A percentile compares a stretch with the other conserved stretches of the same genome.
phyloP scores from a whole-genome alignment of 2,329 filamentous ascomycete genomes.

The Trichophyton rubrum region DNA sequence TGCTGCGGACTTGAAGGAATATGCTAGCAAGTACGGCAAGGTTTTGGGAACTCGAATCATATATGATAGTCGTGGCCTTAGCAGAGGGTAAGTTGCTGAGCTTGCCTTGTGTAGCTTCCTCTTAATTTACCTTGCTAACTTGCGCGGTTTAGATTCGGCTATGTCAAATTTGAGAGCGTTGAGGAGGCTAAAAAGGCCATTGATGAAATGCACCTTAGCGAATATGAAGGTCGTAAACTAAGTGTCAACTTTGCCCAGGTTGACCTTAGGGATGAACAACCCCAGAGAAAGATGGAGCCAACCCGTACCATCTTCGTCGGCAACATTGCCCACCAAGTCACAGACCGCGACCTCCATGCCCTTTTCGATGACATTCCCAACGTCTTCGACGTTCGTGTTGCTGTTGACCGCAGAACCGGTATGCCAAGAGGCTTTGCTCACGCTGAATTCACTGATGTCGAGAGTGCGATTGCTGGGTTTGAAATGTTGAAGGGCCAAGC shows the following conservation, averaged over 20 bases:
- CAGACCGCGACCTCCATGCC: slow-evolving; percentile 67
- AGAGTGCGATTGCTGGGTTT: slow-evolving; percentile 50
- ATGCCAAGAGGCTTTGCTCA: slow-evolving; percentile 75
- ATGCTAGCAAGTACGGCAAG: slow-evolving; percentile 48
- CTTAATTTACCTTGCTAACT: not conserved
- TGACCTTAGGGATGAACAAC: slow-evolving; percentile 11
- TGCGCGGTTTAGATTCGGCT: slow-evolving; percentile 46
- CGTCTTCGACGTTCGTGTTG: slow-evolving; percentile 64
- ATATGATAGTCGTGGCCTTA: slow-evolving; percentile 49
- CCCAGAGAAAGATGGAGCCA: slow-evolving; percentile 20
- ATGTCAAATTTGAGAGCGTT: slow-evolving; percentile 46
- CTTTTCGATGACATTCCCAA: slow-evolving; percentile 60
- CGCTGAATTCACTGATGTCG: slow-evolving; percentile 60
- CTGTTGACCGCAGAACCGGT: slow-evolving; percentile 68
- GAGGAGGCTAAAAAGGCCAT: slow-evolving; percentile 46
- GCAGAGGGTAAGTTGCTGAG: slow-evolving; percentile 48
- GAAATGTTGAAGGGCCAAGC: slow-evolving; percentile 44
- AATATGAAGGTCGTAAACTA: slow-evolving; percentile 53
- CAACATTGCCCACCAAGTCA: slow-evolving; percentile 77
- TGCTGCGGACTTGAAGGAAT: slow-evolving; percentile 45
- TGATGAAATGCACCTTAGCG: slow-evolving; percentile 44
- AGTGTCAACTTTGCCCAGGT: slow-evolving; percentile 47
- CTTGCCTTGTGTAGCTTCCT: not conserved
- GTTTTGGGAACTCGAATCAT: slow-evolving; percentile 44
- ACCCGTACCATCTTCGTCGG: slow-evolving; percentile 65